Evolutionary conservation across 1,284 basidiomycete species (phyloP), one percentile per base, ranked within the genome.

Genomic region (Schizopora paradoxa): DNA sequence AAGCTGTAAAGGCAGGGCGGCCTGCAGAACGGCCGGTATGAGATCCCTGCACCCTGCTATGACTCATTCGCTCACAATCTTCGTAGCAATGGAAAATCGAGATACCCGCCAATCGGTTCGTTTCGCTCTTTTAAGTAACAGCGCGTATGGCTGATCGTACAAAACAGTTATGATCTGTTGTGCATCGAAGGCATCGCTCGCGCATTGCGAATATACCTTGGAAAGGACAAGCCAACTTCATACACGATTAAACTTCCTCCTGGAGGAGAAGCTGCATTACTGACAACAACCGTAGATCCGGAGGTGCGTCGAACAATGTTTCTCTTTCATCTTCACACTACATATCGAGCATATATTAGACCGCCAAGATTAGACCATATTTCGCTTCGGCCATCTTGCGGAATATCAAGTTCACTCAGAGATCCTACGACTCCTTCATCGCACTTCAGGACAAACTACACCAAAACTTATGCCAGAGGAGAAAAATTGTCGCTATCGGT

Each of bases 381-480:
- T 93, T 97, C 60, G 91, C 92, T 4, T 86, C 85, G 48, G 94
- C 93, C 11, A 74, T 99, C 43, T 76, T 99, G 41, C 85, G 96
- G 51, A 89, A 94, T 59, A 70, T 97, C 61, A 80, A 81, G 47
- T 94, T 99, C 69, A 93, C 87, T 18, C 80, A 82, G 31, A 76
- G 82, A 48, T 92, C 89, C 43, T 99, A 99, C 63, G 89, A 89
- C 31, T 94, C 90, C 52, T 99, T 99, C 77, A 97, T 99, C 61
- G 96, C 98, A 61, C 71, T 97, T 14, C 96, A 99, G 67, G 96
- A 99, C 66, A 99, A 99, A 68, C 75, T 99, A 35, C 96, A 99
- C 63, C 89, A 94, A 60, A 99, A 99, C 65, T 76, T 99, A 36
- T 95, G 91, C 58, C 76, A 96, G 44, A 75, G 88, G 55, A 74